Evolutionary conservation across 2,329 filamentous ascomycete genomes (phyloP).

Genomic region (Dactylonectria estremocensis): DNA sequence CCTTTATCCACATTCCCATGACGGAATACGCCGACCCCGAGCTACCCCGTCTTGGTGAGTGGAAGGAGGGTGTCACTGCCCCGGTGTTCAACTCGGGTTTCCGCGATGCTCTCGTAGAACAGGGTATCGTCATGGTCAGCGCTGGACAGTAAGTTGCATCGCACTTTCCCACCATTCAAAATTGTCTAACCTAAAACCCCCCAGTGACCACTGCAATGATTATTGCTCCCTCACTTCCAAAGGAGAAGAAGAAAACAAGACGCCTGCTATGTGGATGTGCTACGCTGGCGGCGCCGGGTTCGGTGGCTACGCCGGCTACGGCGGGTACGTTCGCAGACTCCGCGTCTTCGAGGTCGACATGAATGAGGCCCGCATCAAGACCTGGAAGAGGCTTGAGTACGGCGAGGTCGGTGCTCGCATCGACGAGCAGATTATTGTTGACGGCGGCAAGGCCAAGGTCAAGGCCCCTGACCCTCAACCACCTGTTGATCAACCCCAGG

Average conservation of each 20-base stretch:
- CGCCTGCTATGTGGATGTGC: constrained; percentile 94
- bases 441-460: constrained; percentile 65
- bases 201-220: constrained; percentile 93
- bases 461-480: constrained; percentile 11
- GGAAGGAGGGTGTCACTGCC: constrained; percentile 88
- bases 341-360: constrained; percentile 95
- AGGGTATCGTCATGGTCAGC: constrained; percentile 88
- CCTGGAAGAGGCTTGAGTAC: constrained; percentile 91
- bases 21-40: constrained; percentile 83
- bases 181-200: constrained; percentile 38
- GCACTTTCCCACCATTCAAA: background rate
- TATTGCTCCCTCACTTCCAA: constrained; percentile 83
- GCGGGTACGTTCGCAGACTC: constrained; percentile 85
- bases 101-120: constrained; percentile 87
- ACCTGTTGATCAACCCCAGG: constrained; percentile 7
- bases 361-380: constrained; percentile 88
- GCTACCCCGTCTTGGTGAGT: constrained; percentile 76
- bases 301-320: constrained; percentile 94
- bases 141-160: constrained; percentile 84
- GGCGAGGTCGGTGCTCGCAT: constrained; percentile 68
- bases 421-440: constrained; percentile 78
- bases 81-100: constrained; percentile 94
- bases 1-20: constrained; percentile 97
- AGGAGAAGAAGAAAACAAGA: constrained; percentile 60
- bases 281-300: constrained; percentile 94